Base-by-base conservation (phyloP, 805 yeast species). In the Ogataea haglerorum region DNA sequence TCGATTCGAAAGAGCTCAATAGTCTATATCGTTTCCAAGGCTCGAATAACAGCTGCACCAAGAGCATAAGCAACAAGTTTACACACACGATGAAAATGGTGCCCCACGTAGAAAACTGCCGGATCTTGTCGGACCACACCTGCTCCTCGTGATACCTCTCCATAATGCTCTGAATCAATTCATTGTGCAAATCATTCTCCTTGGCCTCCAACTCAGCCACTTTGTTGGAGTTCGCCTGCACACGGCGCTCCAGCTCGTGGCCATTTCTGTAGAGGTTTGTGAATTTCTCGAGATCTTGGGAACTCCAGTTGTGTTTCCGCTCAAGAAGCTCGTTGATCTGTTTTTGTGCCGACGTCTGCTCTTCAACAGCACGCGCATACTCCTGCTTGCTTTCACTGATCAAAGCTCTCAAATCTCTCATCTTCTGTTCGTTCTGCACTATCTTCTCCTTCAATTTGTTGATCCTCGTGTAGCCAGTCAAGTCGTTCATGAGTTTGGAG, bases 21-120 rank as follows among this genome's bases (percentile, higher is more conserved):
- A 93, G 66, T 42, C 90, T 69, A 43, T 78, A 69, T 48, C 99
- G 69, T 57, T 89, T 93, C 91, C 96, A 88, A 0, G 99, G 99
- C 65, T 93, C 99, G 35, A 93, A 77, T 1, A 89, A 70, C 51
- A 93, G 68, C 49, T 95, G 96, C 13, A 95, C 93, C 6, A 85
- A 68, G 3, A 89, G 56, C 49, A 93, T 89, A 19, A 95, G 61
- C 7, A 85, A 37, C 18, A 91, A 73, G 65, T 93, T 93, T 48
- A 88, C 74, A 1, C 88, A 93, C 95, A 90, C 88, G 30, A 93
- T 70, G 4, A 82, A 67, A 73, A 93, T 80, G 0, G 99, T 93
- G 2, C 98, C 99, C 95, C 96, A 93, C 0, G 98, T 90, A 5
- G 96, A 86, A 5, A 95, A 88, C 49, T 90, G 76, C 46, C 99